Evolutionary conservation across 495 filamentous ascomycete genomes (phyloP), one percentile per base, ranked within the genome.

Genomic region (Choiromyces venosus): DNA sequence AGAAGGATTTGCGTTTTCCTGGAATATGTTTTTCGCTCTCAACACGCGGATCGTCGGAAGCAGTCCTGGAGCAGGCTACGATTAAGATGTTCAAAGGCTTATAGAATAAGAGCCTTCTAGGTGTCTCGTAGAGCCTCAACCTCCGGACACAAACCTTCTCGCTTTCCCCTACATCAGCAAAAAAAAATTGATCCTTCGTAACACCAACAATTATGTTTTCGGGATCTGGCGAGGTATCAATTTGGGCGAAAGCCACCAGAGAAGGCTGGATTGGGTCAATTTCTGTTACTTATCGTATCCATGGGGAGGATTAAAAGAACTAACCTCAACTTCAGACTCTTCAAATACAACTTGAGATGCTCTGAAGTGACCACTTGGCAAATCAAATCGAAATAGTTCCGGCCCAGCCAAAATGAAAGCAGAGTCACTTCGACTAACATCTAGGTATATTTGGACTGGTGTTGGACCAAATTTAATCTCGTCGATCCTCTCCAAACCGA

Each of bases 381-480:
- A 72, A 67, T 81, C 73, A 56, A 81, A 81, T 42, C 79, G 79
- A 71, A 81, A 81, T 46, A 81, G 70, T 44, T 81, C 79, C 2
- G 76, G 79, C 19, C 79, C 79, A 67, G 79, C 79, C 29, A 81
- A 73, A 36, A 81, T 72, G 69, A 81, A 81, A 29, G 76, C 79
- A 16, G 74, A 79, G 39, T 81, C 79, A 46, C 68, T 64, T 10
- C 79, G 69, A 42, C 72, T 69, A 35, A 74, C 73, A 73, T 81
- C 76, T 21, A 67, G 66, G 40, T 79, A 68, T 52, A 81, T 66
- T 61, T 79, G 79, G 64, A 81, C 76, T 42, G 79, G 79, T 67
- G 80, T 81, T 39, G 79, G 79, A 1, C 79, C 79, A 33, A 81
- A 81, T 68, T 88, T 85, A 84, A 87, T 88, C 84, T 84, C 85